Base-by-base conservation (phyloP, 306 rosid species). In the Dryas octopetala region DNA sequence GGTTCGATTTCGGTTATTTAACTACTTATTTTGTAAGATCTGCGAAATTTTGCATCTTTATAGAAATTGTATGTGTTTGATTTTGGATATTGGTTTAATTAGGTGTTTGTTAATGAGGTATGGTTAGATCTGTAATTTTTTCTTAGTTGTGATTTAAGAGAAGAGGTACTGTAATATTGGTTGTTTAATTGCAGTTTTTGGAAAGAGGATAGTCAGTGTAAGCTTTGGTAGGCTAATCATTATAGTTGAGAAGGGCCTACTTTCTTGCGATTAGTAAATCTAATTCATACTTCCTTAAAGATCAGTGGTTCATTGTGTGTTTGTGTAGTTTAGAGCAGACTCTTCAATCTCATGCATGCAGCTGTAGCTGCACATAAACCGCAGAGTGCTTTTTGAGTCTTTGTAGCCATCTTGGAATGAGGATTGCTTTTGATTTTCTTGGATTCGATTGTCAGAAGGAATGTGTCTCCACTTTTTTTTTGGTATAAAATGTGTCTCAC, bases 111-210 rank as follows among this genome's bases (percentile, higher is more conserved):
- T 5, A 8, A 4, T 62, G 23, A 10, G 38, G 23, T 50, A 0
- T 48, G n/a, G 54, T 68, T 65, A 73, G 84, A 81, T 81, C 81
- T 76, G 81, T 28, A 59, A 14, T 1, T 78, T n/a, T 38, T 52
- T 11, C 26, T 13, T 7, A 59, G 17, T 14, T 16, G 59, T 45
- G 54, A 52, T 70, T 70, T 19, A 11, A 9, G 38, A 53, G 19
- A 52, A 44, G 62, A 9, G 6, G 74, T 46, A 16, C 32, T 26
- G 66, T 19, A 63, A 57, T 76, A 50, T 23, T 38, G 2, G 7
- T 41, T 66, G 15, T 47, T 48, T 16, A 13, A 14, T 46, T 47
- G 10, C 23, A 15, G 6, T 17, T 19, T 66, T 23, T 3, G 3
- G 10, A 6, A 19, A n/a, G 11, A 7, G 5, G 2, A 55, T 43